Evolutionary conservation across 2,329 filamentous ascomycete species (phyloP), one percentile per base, ranked within the genome.

Genomic region (Sporothrix pallida): DNA sequence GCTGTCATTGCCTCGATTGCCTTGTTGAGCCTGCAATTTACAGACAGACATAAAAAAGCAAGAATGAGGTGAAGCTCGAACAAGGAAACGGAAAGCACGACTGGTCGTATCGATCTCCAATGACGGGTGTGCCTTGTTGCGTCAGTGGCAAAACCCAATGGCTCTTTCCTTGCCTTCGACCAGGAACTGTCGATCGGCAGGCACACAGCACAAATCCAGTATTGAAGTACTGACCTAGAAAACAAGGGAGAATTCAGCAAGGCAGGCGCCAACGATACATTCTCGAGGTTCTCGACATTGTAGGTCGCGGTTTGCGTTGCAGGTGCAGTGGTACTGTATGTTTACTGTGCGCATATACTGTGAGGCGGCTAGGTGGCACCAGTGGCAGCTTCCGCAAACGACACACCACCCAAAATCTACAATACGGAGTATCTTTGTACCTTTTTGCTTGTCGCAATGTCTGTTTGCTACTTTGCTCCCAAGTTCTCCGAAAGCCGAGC

Each of bases 401-500:
- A 37, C 31, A 5, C 31, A 37, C 31, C 48, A 15, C 48, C 48
- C 48, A 26, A 56, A 26, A 12, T 56, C 20, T 56, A 56, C 20
- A 17, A 48, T 37, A 37, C 31, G 46, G 20, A 48, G 62, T 48
- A 48, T 5, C 58, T 42, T 63, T 37, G 56, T 60, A 60, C 26
- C 26, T 60, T 60, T 56, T 23, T 12, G 37, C 56, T 26, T 60
- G 31, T 60, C 56, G 26, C 56, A 13, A 8, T 37, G 12, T 37
- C 56, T 13, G 31, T 60, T 20, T 20, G 37, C 6, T 37, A 60
- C 23, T 12, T 12, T 52, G 13, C 58, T 62, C 56, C 23, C 17
- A 52, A 52, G 31, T 70, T 70, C 67, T 70, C 67, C 67, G 50
- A 70, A 70, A 56, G 67, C 50, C 50, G 67, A 70, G 31, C 37